Conservation (phyloP, 2,329 filamentous ascomycete genomes). For the Arthrobotrys iridis region DNA sequence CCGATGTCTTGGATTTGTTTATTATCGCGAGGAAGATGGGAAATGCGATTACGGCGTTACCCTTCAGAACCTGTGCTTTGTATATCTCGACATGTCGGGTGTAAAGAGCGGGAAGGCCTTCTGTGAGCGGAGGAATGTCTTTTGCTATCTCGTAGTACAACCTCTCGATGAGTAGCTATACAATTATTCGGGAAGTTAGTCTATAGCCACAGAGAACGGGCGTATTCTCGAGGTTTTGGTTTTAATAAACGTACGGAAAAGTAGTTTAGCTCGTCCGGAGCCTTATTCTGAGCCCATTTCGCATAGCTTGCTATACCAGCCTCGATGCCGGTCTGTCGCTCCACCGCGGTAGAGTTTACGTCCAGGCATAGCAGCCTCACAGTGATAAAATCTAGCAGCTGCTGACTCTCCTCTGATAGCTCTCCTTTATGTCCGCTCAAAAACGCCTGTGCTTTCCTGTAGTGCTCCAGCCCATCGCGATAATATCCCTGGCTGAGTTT, state of each 20-base stretch:
- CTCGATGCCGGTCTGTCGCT: neutral
- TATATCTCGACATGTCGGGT: slow-evolving; percentile 32
- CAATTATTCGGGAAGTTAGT: neutral
- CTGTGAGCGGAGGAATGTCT: slow-evolving; percentile 2
- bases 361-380: slow-evolving; percentile 15
- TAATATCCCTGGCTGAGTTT: slow-evolving; percentile 48
- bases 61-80: slow-evolving; percentile 29
- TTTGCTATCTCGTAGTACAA: slow-evolving; percentile 36
- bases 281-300: slow-evolving; percentile 34
- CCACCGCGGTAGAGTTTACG: neutral
- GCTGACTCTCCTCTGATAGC: slow-evolving; percentile 36
- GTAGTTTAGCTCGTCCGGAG: slow-evolving; percentile 24
- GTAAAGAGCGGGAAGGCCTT: neutral
- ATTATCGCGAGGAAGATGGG: slow-evolving; percentile 36
- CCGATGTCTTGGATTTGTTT: slow-evolving; percentile 6
- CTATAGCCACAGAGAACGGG: too few relatives aligned
- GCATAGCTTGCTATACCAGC: slow-evolving; percentile 3
- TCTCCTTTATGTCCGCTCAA: slow-evolving; percentile 1
- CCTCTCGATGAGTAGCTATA: slow-evolving; percentile 29
- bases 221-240: neutral
- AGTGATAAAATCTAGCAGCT: slow-evolving; percentile 31
- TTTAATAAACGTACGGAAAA: slow-evolving; percentile 16
- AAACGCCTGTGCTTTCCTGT: slow-evolving; percentile 12
- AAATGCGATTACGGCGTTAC: slow-evolving; percentile 9
- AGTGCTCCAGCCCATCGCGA: slow-evolving; percentile 28